Conservation (phyloP, 1,139 yeast genomes). For the Yamadazyma membranifaciens region DNA sequence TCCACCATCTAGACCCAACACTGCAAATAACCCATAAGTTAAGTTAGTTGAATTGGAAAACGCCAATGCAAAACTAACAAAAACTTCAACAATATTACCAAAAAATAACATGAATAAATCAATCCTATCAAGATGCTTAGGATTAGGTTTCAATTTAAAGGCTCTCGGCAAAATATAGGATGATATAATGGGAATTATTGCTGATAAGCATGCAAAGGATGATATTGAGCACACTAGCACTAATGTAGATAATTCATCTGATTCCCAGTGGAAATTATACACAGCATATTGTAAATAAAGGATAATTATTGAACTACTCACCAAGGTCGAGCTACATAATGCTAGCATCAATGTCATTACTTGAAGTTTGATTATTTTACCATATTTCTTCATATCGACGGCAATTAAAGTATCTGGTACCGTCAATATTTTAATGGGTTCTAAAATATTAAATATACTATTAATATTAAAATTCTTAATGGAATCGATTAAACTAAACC, state of each 20-base stretch:
- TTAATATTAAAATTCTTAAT: not conserved
- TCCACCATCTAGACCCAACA: not conserved
- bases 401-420: slow-evolving; percentile 5
- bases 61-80: not conserved
- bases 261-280: slow-evolving; percentile 5
- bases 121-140: slow-evolving; percentile 3
- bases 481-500: not conserved
- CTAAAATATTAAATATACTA: not conserved
- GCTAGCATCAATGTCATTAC: slow-evolving; percentile 1
- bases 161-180: not conserved
- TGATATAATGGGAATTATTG: slow-evolving; percentile 4
- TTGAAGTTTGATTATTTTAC: slow-evolving; percentile 5
- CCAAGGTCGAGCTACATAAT: not conserved
- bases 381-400: slow-evolving; percentile 2
- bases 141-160: slow-evolving; percentile 1
- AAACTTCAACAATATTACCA: not conserved
- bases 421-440: slow-evolving; percentile 2
- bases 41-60: not conserved
- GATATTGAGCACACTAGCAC: not conserved
- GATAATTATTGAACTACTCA: not conserved
- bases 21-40: not conserved
- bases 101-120: slow-evolving; percentile 4
- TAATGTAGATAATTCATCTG: slow-evolving; percentile 1
- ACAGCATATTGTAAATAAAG: slow-evolving; percentile 5
- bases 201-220: not conserved